Percentiles rank a stretch among this genome's conserved stretches.
phyloP scores from a whole-genome alignment of 75 land plant species.

The Pinus tabuliformis region DNA sequence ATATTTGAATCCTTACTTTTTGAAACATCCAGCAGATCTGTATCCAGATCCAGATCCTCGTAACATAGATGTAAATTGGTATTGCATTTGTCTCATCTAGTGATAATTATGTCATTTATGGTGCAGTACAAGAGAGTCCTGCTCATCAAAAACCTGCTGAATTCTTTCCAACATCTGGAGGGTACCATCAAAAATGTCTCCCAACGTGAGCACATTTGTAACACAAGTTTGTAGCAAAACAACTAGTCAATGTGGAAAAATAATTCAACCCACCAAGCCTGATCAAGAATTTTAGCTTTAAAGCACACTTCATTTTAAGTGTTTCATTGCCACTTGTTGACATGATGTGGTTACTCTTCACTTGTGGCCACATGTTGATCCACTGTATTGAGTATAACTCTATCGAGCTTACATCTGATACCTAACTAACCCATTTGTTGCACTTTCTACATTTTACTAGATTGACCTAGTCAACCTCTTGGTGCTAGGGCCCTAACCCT shows the following conservation, averaged over 20 bases:
- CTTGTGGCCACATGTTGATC: too few species aligned
- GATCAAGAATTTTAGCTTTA: background rate
- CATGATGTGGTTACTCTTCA: too few species aligned
- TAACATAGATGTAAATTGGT: background rate
- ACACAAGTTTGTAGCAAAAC: background rate
- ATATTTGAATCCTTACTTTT: too few species aligned
- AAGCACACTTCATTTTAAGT: background rate
- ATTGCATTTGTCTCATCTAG: background rate
- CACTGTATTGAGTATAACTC: too few species aligned
- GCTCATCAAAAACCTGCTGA: background rate
- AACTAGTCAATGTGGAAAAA: background rate
- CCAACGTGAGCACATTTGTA: background rate
- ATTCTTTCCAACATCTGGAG: background rate
- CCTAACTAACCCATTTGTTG: too few species aligned
- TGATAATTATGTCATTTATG: background rate
- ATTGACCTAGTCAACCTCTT: too few species aligned
- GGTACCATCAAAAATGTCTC: background rate
- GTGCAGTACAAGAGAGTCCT: background rate
- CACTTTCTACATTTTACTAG: too few species aligned
- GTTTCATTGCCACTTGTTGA: background rate
- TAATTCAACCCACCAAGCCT: background rate
- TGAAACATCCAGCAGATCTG: too few species aligned
- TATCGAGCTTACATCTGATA: too few species aligned
- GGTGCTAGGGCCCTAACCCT: too few species aligned
- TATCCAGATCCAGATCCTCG: too few species aligned